Conservation (phyloP, 2,329 filamentous ascomycete genomes). For the Aspergillus candidus region DNA sequence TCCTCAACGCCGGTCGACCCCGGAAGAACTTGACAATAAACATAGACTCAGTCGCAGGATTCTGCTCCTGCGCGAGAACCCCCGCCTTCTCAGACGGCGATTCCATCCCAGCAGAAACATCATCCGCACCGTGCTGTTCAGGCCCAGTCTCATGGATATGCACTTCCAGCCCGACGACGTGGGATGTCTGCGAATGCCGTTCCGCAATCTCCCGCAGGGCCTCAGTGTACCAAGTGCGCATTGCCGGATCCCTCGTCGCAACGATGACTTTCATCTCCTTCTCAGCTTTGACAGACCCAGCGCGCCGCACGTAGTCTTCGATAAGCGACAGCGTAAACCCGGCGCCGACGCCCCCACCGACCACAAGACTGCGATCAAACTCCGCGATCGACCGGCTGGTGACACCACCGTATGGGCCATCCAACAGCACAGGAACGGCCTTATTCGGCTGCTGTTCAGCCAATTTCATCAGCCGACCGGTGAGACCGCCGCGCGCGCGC, state of each 20-base stretch:
- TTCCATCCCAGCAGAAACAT: too few species aligned
- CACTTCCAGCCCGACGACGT: too few species aligned
- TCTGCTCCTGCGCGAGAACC: too few species aligned
- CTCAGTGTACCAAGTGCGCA: not conserved
- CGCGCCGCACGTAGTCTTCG: slow-evolving; percentile 30
- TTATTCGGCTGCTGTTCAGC: slow-evolving; percentile 34
- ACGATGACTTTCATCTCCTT: slow-evolving; percentile 10
- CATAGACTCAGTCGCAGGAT: too few species aligned
- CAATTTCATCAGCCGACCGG: slow-evolving; percentile 39
- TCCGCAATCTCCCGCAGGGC: too few species aligned
- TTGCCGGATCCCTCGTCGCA: slow-evolving; percentile 2
- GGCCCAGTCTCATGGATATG: too few species aligned
- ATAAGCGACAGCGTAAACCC: slow-evolving; percentile 49
- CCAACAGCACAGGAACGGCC: slow-evolving; percentile 45
- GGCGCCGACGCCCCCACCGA: slow-evolving; percentile 53
- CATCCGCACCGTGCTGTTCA: too few species aligned
- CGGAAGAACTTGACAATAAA: too few species aligned
- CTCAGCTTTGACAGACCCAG: not conserved
- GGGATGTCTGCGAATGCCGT: too few species aligned
- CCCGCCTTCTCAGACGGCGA: too few species aligned
- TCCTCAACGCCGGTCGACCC: slow-evolving; percentile 23
- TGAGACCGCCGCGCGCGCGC: slow-evolving; percentile 46
- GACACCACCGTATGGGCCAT: slow-evolving; percentile 54
- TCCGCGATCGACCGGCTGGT: slow-evolving; percentile 32
- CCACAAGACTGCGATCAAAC: slow-evolving; percentile 43